These are phyloP conservation scores for Sequoia sempervirens DNA, from an alignment of 75 land plant species.

Conservation along the genomic window DNA sequence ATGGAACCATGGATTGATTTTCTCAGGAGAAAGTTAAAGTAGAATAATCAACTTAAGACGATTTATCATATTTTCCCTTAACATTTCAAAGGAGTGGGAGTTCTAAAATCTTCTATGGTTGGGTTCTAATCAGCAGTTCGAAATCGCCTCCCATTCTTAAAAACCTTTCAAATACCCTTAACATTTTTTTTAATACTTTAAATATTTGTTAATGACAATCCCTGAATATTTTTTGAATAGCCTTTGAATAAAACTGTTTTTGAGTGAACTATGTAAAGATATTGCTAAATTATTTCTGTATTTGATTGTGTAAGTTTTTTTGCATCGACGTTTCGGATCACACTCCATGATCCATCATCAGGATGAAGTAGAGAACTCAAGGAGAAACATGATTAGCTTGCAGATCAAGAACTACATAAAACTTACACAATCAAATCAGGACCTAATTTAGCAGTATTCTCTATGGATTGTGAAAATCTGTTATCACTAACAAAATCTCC, in stretches of 20 bases:
- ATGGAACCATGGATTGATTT: neutral
- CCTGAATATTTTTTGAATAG: neutral
- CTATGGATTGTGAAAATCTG: too few relatives aligned
- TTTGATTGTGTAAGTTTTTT: too few relatives aligned
- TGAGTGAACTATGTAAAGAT: neutral
- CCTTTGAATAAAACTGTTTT: neutral
- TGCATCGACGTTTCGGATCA: too few relatives aligned
- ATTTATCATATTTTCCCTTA: neutral
- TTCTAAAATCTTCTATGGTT: neutral
- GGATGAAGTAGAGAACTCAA: too few relatives aligned
- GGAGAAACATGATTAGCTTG: too few relatives aligned
- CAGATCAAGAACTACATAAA: too few relatives aligned
- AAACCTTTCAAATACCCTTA: neutral
- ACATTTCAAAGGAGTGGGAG: neutral
- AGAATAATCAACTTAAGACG: neutral
- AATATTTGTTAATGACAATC: too few relatives aligned
- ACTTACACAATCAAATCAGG: too few relatives aligned
- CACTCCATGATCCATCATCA: too few relatives aligned
- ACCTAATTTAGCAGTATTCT: too few relatives aligned
- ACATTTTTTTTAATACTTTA: too few relatives aligned
- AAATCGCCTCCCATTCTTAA: neutral
- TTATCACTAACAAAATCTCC: neutral
- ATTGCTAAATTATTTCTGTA: too few relatives aligned
- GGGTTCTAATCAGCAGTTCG: neutral
- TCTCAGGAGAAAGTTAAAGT: neutral